These are phyloP conservation scores for Clarireedia monteithiana DNA, from an alignment of 2,329 filamentous ascomycete species.

Conservation along the genomic window DNA sequence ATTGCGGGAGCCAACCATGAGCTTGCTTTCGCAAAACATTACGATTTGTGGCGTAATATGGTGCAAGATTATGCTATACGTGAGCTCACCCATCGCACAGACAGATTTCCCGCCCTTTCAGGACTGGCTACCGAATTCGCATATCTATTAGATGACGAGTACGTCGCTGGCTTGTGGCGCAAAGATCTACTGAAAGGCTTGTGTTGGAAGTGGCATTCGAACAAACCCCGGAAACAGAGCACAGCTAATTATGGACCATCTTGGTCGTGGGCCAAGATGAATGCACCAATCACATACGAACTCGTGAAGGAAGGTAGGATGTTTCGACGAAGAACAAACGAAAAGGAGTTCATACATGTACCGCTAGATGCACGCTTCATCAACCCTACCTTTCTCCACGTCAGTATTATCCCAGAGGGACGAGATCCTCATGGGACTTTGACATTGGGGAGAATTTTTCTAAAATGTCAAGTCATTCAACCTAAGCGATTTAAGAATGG, in stretches of 20 bases:
- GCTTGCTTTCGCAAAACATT: neutral
- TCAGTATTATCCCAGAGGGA: slow-evolving; percentile 2
- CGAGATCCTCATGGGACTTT: slow-evolving; percentile 2
- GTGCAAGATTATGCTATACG: slow-evolving; percentile 10
- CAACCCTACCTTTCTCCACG: neutral
- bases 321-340: neutral
- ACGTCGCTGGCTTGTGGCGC: slow-evolving; percentile 9
- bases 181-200: slow-evolving; percentile 7
- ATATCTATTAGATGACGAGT: slow-evolving; percentile 5
- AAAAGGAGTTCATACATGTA: neutral
- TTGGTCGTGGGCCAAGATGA: slow-evolving; percentile 9
- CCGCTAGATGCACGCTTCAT: neutral
- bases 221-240: neutral
- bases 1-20: neutral
- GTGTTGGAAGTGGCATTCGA: slow-evolving; percentile 7
- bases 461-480: neutral
- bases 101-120: slow-evolving; percentile 9
- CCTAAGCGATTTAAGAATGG: slow-evolving; percentile 1
- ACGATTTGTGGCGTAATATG: slow-evolving; percentile 8
- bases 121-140: slow-evolving; percentile 8
- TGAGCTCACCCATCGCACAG: slow-evolving; percentile 5
- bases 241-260: neutral
- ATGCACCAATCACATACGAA: slow-evolving; percentile 2
- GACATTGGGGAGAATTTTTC: neutral
- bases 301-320: neutral